phyloP scores from a whole-genome alignment of 352 stramenopile species.

The Peronosclerospora sorghi region DNA sequence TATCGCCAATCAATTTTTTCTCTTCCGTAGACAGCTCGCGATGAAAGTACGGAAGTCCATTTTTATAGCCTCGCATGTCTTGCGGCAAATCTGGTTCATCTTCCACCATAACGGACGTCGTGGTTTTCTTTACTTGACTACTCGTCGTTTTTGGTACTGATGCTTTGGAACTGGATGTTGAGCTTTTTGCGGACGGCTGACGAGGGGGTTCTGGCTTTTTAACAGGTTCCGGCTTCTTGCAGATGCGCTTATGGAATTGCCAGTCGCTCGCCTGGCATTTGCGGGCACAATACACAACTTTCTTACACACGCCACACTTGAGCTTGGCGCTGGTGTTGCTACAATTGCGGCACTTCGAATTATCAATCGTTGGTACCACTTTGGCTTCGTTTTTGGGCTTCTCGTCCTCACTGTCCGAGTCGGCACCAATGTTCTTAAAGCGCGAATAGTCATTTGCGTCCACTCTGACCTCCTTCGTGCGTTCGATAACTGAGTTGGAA shows the following conservation, averaged over 20 bases:
- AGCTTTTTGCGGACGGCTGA: neutral
- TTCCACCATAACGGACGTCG: slow-evolving; percentile 38
- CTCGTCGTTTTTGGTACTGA: slow-evolving; percentile 8
- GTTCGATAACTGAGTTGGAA: slow-evolving; percentile 44
- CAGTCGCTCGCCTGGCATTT: slow-evolving; percentile 77
- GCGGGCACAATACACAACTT: slow-evolving; percentile 70
- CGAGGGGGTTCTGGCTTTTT: slow-evolving; percentile 31
- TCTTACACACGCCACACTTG: slow-evolving; percentile 84
- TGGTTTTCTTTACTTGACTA: slow-evolving; percentile 10
- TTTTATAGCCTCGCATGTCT: slow-evolving; percentile 74
- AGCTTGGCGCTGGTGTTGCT: slow-evolving; percentile 63
- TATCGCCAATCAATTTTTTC: slow-evolving; percentile 95
- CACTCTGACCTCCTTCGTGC: slow-evolving; percentile 46
- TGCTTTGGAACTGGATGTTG: slow-evolving; percentile 1
- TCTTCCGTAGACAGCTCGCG: slow-evolving; percentile 93
- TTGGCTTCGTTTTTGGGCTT: neutral
- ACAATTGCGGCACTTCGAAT: slow-evolving; percentile 60
- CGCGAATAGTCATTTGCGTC: slow-evolving; percentile 83
- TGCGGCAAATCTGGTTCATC: slow-evolving; percentile 55
- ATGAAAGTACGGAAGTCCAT: slow-evolving; percentile 92
- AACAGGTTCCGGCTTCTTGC: slow-evolving; percentile 62
- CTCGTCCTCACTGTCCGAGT: slow-evolving; percentile 28
- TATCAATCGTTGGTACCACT: neutral
- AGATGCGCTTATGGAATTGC: slow-evolving; percentile 82
- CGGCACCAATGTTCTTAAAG: slow-evolving; percentile 64